A percentile compares a stretch with the other conserved stretches of the same genome.
Evolutionary conservation across 805 yeast species (phyloP).

Genomic region (Ogataea polymorpha): DNA sequence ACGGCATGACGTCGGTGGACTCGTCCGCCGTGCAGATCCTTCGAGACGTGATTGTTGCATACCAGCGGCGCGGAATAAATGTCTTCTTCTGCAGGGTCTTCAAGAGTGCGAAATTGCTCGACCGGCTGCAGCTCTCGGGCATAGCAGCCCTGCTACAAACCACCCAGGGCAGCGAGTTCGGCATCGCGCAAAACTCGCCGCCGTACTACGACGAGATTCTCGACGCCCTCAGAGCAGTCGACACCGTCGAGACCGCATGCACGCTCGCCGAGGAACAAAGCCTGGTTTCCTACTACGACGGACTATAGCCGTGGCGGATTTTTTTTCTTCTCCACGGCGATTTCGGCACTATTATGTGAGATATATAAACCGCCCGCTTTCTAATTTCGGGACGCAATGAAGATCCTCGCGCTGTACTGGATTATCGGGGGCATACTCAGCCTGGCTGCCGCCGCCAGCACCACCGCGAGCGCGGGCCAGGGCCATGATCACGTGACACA

Average conservation of each 20-base stretch:
- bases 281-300: constrained; percentile 11
- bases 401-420: neutral
- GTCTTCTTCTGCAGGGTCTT: constrained; percentile 65
- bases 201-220: constrained; percentile 52
- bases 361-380: neutral
- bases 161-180: constrained; percentile 25
- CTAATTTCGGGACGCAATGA: neutral
- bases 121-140: constrained; percentile 54
- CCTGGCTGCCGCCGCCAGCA: too few species aligned
- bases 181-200: constrained; percentile 31
- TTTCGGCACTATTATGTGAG: constrained; percentile 4
- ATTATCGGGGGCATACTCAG: constrained; percentile 3
- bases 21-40: constrained; percentile 77
- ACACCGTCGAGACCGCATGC: constrained; percentile 30
- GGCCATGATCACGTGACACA: neutral
- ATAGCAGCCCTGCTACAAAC: constrained; percentile 38
- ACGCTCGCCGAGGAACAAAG: constrained; percentile 16
- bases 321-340: constrained; percentile 1
- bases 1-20: constrained; percentile 80
- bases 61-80: constrained; percentile 49
- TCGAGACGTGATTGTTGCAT: constrained; percentile 54
- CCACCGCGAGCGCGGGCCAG: neutral
- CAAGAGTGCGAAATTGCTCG: constrained; percentile 41
- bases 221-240: constrained; percentile 51
- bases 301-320: neutral